Conservation (phyloP, 805 yeast genomes). For the Zygoascus biomembranicola region DNA sequence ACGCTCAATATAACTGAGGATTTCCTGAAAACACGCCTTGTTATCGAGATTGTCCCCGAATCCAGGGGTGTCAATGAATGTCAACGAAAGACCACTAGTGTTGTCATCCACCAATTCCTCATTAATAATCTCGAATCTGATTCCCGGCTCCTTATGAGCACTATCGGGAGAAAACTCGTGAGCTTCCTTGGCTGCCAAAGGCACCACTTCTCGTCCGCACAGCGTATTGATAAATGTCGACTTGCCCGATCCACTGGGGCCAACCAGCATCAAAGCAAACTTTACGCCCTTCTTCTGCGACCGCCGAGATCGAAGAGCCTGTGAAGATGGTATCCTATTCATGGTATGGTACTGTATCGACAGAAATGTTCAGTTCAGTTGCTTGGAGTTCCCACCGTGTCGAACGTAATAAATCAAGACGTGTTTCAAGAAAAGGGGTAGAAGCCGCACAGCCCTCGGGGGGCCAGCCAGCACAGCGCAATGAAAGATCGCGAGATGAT, state of each 20-base stretch:
- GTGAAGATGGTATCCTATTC: slow-evolving; percentile 15
- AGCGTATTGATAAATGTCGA: slow-evolving; percentile 88
- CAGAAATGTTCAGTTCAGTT: neutral
- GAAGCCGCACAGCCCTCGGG: neutral
- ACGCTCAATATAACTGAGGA: slow-evolving; percentile 53
- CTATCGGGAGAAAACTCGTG: slow-evolving; percentile 21
- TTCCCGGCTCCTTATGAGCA: slow-evolving; percentile 28
- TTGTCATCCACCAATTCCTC: slow-evolving; percentile 44
- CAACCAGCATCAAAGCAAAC: slow-evolving; percentile 80
- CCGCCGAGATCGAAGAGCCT: slow-evolving; percentile 52
- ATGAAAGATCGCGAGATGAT: neutral
- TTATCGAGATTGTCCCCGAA: slow-evolving; percentile 72
- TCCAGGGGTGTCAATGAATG: slow-evolving; percentile 65
- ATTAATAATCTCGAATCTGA: slow-evolving; percentile 32
- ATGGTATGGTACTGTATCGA: neutral
- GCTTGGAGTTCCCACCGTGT: neutral
- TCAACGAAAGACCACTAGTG: slow-evolving; percentile 59
- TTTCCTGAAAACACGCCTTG: slow-evolving; percentile 39
- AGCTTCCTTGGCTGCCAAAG: slow-evolving; percentile 19
- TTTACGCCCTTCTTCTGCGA: slow-evolving; percentile 76
- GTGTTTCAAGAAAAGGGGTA: neutral
- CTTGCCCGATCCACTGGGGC: slow-evolving; percentile 84
- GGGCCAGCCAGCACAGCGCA: too few species aligned
- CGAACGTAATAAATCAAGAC: neutral
- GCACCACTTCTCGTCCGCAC: slow-evolving; percentile 73